Percentiles rank a stretch among this genome's conserved stretches.
These are phyloP conservation scores for Suillus paluster DNA, from an alignment of 768 basidiomycete species.

Conservation along the genomic window DNA sequence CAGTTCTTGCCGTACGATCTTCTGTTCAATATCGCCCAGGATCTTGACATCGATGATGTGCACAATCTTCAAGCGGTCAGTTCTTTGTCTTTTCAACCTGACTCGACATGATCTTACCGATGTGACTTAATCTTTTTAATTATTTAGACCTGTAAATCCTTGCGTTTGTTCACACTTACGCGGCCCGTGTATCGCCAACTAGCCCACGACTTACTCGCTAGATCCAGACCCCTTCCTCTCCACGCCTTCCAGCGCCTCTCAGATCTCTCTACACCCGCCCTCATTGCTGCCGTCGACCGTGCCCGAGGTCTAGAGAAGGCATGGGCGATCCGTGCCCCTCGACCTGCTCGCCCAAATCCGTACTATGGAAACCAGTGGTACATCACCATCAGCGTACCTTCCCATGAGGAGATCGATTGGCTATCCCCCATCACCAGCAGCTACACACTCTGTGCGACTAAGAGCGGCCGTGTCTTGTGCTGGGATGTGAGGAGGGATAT, in stretches of 20 bases:
- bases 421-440: conserved; percentile 76
- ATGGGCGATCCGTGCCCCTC: conserved; percentile 63
- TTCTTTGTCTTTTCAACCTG: conserved; percentile 13
- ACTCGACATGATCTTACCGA: conserved; percentile 3
- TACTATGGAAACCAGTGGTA: conserved; percentile 51
- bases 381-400: conserved; percentile 68
- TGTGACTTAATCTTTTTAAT: conserved; percentile 6
- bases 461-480: conserved; percentile 75
- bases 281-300: conserved; percentile 65
- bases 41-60: conserved; percentile 64
- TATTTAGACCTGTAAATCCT: conserved; percentile 66
- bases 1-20: conserved; percentile 69
- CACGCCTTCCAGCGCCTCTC: conserved; percentile 70
- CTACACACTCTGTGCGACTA: conserved; percentile 78
- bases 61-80: conserved; percentile 66
- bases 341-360: conserved; percentile 42
- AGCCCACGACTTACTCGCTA: conserved; percentile 61
- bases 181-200: conserved; percentile 71
- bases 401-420: conserved; percentile 75
- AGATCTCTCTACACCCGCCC: conserved; percentile 64
- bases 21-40: conserved; percentile 66
- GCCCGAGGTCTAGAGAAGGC: conserved; percentile 64
- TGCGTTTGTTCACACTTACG: conserved; percentile 64
- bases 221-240: conserved; percentile 71
- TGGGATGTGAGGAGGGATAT: conserved; percentile 71